phyloP scores from a whole-genome alignment of 805 yeast species.

The Grigorovia jiainica region DNA sequence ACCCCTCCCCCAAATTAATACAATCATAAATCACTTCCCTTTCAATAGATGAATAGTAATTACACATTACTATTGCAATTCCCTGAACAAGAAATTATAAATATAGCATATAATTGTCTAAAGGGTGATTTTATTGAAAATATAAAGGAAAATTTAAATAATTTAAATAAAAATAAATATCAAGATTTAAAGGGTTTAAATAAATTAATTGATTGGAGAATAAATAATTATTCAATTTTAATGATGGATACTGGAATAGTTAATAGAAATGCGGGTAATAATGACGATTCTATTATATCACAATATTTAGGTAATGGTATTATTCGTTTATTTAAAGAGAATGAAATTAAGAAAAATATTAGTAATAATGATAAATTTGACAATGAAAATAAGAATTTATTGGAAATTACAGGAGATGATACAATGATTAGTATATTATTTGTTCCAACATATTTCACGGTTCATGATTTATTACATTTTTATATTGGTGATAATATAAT shows the following conservation, averaged over 20 bases:
- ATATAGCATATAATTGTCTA: too few species aligned
- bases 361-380: conserved; percentile 1
- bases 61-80: too few species aligned
- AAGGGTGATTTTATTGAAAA: too few species aligned
- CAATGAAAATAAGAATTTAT: conserved; percentile 8
- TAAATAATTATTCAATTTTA: background rate
- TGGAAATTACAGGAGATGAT: conserved; percentile 39
- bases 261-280: too few species aligned
- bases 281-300: conserved; percentile 32
- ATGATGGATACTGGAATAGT: background rate
- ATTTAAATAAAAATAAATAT: too few species aligned
- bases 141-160: too few species aligned
- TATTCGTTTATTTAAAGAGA: conserved; percentile 50
- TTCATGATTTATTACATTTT: conserved; percentile 73
- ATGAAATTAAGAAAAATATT: conserved; percentile 10
- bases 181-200: too few species aligned
- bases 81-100: too few species aligned
- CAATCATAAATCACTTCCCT: too few species aligned
- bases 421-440: conserved; percentile 75
- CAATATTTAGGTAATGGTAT: conserved; percentile 65
- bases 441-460: conserved; percentile 79
- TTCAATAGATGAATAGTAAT: too few species aligned
- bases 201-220: too few species aligned
- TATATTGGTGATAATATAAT: conserved; percentile 51
- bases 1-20: too few species aligned